Evolutionary conservation across 768 basidiomycete species (phyloP).

Genomic region (Strobilomyces confusus): DNA sequence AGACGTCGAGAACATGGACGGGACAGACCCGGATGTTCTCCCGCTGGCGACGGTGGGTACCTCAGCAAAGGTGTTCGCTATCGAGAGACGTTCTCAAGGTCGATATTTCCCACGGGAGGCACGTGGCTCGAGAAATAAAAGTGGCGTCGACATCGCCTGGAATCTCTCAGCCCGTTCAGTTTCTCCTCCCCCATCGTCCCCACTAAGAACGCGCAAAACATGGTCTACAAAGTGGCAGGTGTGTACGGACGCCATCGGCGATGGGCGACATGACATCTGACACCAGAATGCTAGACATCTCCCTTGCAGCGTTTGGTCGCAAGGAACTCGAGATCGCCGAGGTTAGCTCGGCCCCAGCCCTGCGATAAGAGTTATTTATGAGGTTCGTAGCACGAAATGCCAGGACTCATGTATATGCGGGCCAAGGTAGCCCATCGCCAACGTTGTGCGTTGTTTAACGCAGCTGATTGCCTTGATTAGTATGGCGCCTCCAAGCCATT

Average conservation of each 20-base stretch:
- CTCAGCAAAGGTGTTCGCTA: not conserved
- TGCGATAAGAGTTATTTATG: slow-evolving; percentile 12
- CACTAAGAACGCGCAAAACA: slow-evolving; percentile 29
- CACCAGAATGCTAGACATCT: slow-evolving; percentile 57
- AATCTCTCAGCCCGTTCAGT: slow-evolving; percentile 16
- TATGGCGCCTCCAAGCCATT: slow-evolving; percentile 79
- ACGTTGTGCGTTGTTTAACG: slow-evolving; percentile 2
- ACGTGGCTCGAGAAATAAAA: slow-evolving; percentile 33
- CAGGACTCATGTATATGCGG: slow-evolving; percentile 91
- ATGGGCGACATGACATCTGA: not conserved
- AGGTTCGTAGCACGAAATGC: slow-evolving; percentile 76
- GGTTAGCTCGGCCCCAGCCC: slow-evolving; percentile 44
- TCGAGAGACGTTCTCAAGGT: too few species aligned
- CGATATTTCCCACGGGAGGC: slow-evolving; percentile 25
- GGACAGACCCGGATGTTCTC: not conserved
- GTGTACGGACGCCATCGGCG: slow-evolving; percentile 8
- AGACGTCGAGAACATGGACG: slow-evolving; percentile 4
- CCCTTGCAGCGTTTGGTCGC: slow-evolving; percentile 98
- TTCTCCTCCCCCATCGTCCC: slow-evolving; percentile 26
- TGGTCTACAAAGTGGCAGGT: slow-evolving; percentile 94
- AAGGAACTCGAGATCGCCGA: slow-evolving; percentile 99
- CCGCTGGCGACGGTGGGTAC: not conserved
- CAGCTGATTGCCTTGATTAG: slow-evolving; percentile 38
- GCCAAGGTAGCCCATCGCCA: slow-evolving; percentile 55
- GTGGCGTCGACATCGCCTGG: slow-evolving; percentile 19